These are phyloP conservation scores for Seminavis robusta DNA, from an alignment of 108 stramenopile species.

Conservation along the genomic window DNA sequence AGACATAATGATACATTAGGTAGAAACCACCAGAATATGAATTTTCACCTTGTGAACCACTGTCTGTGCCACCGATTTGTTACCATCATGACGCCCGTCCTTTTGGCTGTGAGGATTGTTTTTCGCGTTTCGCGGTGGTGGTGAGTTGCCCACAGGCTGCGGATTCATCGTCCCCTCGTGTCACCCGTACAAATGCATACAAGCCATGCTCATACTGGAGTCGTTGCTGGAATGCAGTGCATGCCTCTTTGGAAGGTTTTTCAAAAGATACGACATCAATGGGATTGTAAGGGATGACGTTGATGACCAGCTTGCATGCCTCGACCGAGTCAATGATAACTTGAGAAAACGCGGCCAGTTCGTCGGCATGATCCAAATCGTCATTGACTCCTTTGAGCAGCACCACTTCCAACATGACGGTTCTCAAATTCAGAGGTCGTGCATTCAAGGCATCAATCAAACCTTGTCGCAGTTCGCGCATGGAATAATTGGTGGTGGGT, in stretches of 20 bases:
- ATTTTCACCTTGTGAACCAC: no score
- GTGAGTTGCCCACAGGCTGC: constrained; percentile 88
- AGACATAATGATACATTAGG: no score
- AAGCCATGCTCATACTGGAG: constrained; percentile 36
- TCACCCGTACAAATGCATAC: constrained; percentile 52
- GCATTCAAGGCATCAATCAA: constrained; percentile 56
- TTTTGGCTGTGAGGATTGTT: no score
- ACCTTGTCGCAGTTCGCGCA: constrained; percentile 69
- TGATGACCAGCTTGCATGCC: constrained; percentile 63
- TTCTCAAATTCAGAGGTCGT: constrained; percentile 43
- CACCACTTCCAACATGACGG: constrained; percentile 77
- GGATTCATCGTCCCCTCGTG: constrained; percentile 81
- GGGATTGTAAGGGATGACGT: constrained; percentile 88
- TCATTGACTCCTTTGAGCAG: constrained; percentile 86
- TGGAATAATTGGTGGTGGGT: constrained; percentile 73
- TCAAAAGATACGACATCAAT: constrained; percentile 51
- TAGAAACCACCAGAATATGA: no score
- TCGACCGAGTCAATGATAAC: constrained; percentile 50
- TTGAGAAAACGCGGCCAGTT: constrained; percentile 60
- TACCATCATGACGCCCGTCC: no score
- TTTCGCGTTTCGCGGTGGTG: no score
- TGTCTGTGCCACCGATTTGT: no score
- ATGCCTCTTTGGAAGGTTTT: constrained; percentile 48
- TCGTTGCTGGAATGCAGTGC: constrained; percentile 51
- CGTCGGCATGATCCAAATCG: constrained; percentile 63